Percentiles rank a stretch among this genome's conserved stretches.
phyloP scores from a whole-genome alignment of 352 stramenopile genomes.

The Globisporangium cederbergense region DNA sequence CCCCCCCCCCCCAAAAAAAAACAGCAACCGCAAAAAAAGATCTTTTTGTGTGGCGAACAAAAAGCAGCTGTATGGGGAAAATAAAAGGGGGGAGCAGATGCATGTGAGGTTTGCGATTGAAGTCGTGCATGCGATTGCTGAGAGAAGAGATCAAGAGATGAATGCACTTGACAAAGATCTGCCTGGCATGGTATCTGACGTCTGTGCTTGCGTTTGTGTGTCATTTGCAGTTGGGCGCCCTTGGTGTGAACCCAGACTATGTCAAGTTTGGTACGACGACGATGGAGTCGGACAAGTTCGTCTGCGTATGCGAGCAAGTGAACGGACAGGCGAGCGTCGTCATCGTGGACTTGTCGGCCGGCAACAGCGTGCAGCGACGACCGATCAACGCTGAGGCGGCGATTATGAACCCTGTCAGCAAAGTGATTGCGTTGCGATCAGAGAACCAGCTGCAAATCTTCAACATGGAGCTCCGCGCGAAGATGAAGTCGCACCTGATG shows the following conservation, averaged over 20 bases:
- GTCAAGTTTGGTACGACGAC: slow-evolving; percentile 93
- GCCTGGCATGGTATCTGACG: neutral
- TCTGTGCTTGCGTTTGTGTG: slow-evolving; percentile 12
- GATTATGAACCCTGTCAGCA: slow-evolving; percentile 99
- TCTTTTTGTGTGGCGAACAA: slow-evolving; percentile 2
- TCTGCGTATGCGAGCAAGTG: slow-evolving; percentile 91
- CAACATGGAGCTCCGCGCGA: slow-evolving; percentile 99
- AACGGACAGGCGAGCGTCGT: slow-evolving; percentile 88
- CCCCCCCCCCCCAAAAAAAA: neutral
- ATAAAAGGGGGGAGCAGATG: slow-evolving; percentile 11
- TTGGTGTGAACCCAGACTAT: slow-evolving; percentile 89
- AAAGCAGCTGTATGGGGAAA: slow-evolving; percentile 13
- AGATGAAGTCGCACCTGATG: slow-evolving; percentile 96
- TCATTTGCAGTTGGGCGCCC: slow-evolving; percentile 62
- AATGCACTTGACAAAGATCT: neutral
- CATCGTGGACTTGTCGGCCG: slow-evolving; percentile 90
- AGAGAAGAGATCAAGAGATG: neutral
- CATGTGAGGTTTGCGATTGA: neutral
- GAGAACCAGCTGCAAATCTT: slow-evolving; percentile 98
- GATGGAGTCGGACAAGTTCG: slow-evolving; percentile 98
- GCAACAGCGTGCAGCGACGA: slow-evolving; percentile 88
- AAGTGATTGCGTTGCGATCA: slow-evolving; percentile 84
- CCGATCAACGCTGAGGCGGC: slow-evolving; percentile 99
- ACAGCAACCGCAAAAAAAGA: slow-evolving; percentile 8
- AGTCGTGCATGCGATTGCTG: neutral